A percentile compares a stretch with the other conserved stretches of the same genome.
Evolutionary conservation across 108 stramenopile genomes (phyloP).

Genomic region (Nitzschia palea): DNA sequence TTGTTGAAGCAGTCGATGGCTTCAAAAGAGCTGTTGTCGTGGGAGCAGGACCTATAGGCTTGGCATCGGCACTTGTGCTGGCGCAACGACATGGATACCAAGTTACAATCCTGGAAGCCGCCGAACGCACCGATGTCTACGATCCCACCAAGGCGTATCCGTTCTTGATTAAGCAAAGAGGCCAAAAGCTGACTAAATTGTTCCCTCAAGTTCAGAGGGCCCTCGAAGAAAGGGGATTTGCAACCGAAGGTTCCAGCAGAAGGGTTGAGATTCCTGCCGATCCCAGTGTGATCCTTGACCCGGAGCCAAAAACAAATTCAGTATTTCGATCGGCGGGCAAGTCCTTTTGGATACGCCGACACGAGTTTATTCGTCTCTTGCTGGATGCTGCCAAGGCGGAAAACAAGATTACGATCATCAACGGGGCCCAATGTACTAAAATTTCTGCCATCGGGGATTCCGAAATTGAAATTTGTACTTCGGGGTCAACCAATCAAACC

Average conservation of each 20-base stretch:
- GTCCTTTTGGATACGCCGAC: slow-evolving; percentile 48
- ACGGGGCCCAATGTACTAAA: slow-evolving; percentile 25
- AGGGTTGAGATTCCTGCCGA: slow-evolving; percentile 40
- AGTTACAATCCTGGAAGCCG: slow-evolving; percentile 38
- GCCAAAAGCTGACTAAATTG: slow-evolving; percentile 44
- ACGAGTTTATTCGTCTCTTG: slow-evolving; percentile 43
- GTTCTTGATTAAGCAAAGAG: slow-evolving; percentile 46
- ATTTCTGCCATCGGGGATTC: slow-evolving; percentile 8
- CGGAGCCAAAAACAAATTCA: background rate
- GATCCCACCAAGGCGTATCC: slow-evolving; percentile 55
- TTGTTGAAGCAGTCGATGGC: no score
- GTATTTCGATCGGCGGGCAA: background rate
- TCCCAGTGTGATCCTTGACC: slow-evolving; percentile 21
- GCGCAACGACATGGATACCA: slow-evolving; percentile 40
- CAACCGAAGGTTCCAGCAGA: background rate
- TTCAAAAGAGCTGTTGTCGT: slow-evolving; percentile 35
- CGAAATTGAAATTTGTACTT: slow-evolving; percentile 5
- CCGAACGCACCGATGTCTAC: slow-evolving; percentile 23
- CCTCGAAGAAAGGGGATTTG: slow-evolving; percentile 27
- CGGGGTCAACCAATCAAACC: background rate
- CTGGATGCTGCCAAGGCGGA: slow-evolving; percentile 26
- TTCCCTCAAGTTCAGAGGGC: slow-evolving; percentile 40
- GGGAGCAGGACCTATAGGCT: slow-evolving; percentile 51
- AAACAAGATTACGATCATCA: slow-evolving; percentile 29
- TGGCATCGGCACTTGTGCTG: slow-evolving; percentile 46